These are phyloP conservation scores for Thermochaetoides thermophila DNA, from an alignment of 495 filamentous ascomycete genomes.

Conservation along the genomic window DNA sequence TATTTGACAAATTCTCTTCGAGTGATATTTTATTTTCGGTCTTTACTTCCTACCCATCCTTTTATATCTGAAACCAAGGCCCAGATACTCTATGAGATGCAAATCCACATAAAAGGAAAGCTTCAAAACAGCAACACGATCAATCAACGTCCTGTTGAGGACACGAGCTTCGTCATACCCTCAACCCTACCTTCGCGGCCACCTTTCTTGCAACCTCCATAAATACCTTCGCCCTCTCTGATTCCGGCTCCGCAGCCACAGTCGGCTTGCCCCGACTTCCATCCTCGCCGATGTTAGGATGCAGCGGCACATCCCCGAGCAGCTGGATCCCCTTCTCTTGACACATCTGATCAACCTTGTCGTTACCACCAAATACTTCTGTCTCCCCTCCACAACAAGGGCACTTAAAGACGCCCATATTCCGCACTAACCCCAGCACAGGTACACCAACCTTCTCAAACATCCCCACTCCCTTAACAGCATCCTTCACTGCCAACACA, in stretches of 20 bases:
- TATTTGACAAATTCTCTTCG: too few relatives aligned
- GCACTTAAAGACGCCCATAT: slow-evolving; percentile 83
- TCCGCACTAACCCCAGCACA: slow-evolving; percentile 82
- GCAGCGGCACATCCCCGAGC: slow-evolving; percentile 79
- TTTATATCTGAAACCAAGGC: too few relatives aligned
- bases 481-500: slow-evolving; percentile 76
- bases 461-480: slow-evolving; percentile 80
- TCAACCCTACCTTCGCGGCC: slow-evolving; percentile 32
- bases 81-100: too few relatives aligned
- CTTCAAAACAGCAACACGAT: neutral
- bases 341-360: slow-evolving; percentile 30
- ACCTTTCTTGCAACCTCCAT: slow-evolving; percentile 51
- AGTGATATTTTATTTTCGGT: too few relatives aligned
- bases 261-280: slow-evolving; percentile 82
- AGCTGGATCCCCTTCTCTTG: slow-evolving; percentile 52
- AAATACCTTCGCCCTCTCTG: slow-evolving; percentile 56
- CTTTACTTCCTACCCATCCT: too few relatives aligned
- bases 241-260: slow-evolving; percentile 69
- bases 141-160: too few relatives aligned
- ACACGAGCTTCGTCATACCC: too few relatives aligned
- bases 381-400: slow-evolving; percentile 59
- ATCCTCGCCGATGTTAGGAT: slow-evolving; percentile 76
- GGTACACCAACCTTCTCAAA: slow-evolving; percentile 68
- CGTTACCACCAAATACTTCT: slow-evolving; percentile 57
- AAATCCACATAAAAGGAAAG: neutral